A percentile compares a stretch with the other conserved stretches of the same genome.
Evolutionary conservation across 306 rosid species (phyloP).

Genomic region (Lathyrus tuberosus): DNA sequence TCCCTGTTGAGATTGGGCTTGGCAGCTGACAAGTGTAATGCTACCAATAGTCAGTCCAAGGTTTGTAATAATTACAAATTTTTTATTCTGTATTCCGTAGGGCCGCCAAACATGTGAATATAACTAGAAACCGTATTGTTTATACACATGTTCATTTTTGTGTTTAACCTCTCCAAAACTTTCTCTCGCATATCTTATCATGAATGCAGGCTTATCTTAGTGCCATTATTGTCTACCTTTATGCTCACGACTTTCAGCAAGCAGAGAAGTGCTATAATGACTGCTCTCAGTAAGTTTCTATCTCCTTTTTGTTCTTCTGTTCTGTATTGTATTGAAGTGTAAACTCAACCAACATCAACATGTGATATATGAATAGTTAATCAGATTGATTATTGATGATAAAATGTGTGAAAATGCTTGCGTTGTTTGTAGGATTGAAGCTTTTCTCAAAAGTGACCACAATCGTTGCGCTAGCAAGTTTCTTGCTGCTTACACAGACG

Average conservation of each 20-base stretch:
- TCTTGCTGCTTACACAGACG: conserved; percentile 77
- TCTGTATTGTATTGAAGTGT: conserved; percentile 6
- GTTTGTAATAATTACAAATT: conserved; percentile 42
- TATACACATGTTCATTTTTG: neutral
- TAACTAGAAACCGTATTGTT: conserved; percentile 4
- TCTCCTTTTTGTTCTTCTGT: conserved; percentile 25
- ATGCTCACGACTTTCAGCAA: conserved; percentile 81
- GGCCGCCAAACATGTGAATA: neutral
- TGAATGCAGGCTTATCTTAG: conserved; percentile 86
- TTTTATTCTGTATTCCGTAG: neutral
- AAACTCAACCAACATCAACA: conserved; percentile 7
- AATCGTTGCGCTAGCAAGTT: conserved; percentile 76
- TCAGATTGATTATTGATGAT: conserved; percentile 25
- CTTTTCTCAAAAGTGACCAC: conserved; percentile 82
- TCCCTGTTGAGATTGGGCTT: conserved; percentile 73
- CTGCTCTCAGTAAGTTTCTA: conserved; percentile 79
- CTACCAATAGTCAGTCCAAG: conserved; percentile 90
- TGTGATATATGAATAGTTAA: conserved; percentile 26
- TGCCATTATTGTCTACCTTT: conserved; percentile 81
- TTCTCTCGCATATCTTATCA: conserved; percentile 29
- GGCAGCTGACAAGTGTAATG: conserved; percentile 91
- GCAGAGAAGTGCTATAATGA: conserved; percentile 96
- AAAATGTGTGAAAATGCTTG: conserved; percentile 28
- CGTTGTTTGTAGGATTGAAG: conserved; percentile 63
- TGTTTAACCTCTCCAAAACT: conserved; percentile 1